Percentiles rank a stretch among this genome's conserved stretches.
Conservation (phyloP, 2,329 filamentous ascomycete species). For the Sporothrix humicola region DNA sequence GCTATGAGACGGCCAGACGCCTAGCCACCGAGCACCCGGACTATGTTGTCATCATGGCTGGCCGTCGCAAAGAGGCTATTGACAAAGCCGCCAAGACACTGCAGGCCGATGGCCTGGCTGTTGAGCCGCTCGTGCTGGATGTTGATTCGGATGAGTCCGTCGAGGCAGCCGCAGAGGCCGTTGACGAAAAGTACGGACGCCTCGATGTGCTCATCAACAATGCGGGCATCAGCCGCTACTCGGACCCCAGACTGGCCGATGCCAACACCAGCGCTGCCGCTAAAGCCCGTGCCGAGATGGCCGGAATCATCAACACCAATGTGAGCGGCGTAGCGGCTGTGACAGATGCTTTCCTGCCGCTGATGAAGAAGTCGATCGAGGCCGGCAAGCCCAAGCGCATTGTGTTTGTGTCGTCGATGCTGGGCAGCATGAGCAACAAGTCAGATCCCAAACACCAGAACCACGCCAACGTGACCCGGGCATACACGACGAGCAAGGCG, state of each 20-base stretch:
- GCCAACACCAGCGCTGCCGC: conserved; percentile 1
- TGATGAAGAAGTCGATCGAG: conserved; percentile 43
- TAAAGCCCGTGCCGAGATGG: conserved; percentile 4
- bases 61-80: conserved; percentile 47
- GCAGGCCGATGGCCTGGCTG: conserved; percentile 40
- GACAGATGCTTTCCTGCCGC: conserved; percentile 44
- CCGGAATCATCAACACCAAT: conserved; percentile 34
- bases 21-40: conserved; percentile 46
- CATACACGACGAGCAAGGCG: conserved; percentile 42
- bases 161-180: conserved; percentile 43
- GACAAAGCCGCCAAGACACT: conserved; percentile 45
- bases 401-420: conserved; percentile 40
- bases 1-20: conserved; percentile 50
- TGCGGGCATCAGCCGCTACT: conserved; percentile 39
- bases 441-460: conserved; percentile 29
- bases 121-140: conserved; percentile 51
- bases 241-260: background rate
- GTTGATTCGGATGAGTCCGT: conserved; percentile 52
- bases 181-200: conserved; percentile 44
- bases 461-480: conserved; percentile 34
- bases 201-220: conserved; percentile 47
- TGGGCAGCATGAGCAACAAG: conserved; percentile 39
- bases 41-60: conserved; percentile 50
- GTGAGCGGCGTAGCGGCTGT: conserved; percentile 43
- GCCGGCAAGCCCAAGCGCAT: conserved; percentile 37